Evolutionary conservation across 2,329 filamentous ascomycete genomes (phyloP).

Genomic region (Xylaria sp.): DNA sequence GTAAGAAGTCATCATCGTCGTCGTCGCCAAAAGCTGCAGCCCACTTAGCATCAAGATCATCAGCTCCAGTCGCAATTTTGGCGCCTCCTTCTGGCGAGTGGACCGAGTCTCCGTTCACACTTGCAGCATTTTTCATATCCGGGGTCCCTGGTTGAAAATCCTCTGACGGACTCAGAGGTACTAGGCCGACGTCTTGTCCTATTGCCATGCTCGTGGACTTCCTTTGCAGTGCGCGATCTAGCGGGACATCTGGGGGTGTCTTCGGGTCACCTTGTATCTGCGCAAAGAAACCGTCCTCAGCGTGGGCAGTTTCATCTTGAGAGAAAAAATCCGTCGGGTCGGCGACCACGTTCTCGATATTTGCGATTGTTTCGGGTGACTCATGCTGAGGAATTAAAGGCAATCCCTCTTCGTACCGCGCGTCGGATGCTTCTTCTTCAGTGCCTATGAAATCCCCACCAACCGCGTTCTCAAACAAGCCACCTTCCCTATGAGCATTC

Average conservation of each 20-base stretch:
- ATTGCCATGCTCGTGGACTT: conserved; percentile 78
- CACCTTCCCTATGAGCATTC: conserved; percentile 37
- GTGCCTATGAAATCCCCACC: conserved; percentile 56
- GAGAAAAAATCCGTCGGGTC: conserved; percentile 53
- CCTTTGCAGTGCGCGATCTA: conserved; percentile 61
- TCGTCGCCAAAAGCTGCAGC: conserved; percentile 81
- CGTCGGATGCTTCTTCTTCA: conserved; percentile 60
- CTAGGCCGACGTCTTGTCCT: conserved; percentile 49
- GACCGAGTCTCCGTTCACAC: conserved; percentile 42
- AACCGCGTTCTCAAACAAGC: conserved; percentile 51
- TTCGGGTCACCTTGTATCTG: conserved; percentile 55
- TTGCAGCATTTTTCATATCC: conserved; percentile 24
- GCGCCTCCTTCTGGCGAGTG: conserved; percentile 39
- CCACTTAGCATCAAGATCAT: conserved; percentile 82
- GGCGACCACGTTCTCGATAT: conserved; percentile 42
- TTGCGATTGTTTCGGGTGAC: conserved; percentile 41
- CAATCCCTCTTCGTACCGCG: conserved; percentile 75
- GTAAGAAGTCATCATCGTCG: conserved; percentile 69
- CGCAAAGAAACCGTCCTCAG: conserved; percentile 71
- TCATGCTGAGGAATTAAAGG: conserved; percentile 64
- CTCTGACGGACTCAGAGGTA: conserved; percentile 43
- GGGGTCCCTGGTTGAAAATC: conserved; percentile 33
- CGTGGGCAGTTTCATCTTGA: conserved; percentile 56
- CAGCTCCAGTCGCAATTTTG: conserved; percentile 39
- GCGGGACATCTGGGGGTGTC: conserved; percentile 40